Conservation (phyloP, 2,329 filamentous ascomycete species). For the Tolypocladium pustulatum region DNA sequence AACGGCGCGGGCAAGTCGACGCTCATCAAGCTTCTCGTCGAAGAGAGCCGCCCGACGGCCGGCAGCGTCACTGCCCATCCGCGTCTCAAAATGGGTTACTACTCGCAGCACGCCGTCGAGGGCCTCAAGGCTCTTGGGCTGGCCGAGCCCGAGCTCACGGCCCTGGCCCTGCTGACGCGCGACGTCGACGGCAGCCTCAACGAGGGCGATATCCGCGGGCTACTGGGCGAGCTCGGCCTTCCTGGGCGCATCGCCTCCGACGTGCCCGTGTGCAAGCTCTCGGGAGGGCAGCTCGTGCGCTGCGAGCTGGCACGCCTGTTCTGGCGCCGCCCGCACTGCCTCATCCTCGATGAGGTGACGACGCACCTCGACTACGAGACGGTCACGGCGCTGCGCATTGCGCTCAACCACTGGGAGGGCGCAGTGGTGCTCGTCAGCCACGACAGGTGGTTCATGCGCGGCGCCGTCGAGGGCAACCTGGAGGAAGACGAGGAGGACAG, state of each 20-base stretch:
- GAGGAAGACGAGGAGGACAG: slow-evolving; percentile 29
- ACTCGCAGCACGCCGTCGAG: slow-evolving; percentile 72
- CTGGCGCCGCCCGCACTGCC: slow-evolving; percentile 57
- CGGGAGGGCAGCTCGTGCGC: slow-evolving; percentile 66
- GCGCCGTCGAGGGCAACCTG: slow-evolving; percentile 42
- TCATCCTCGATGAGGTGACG: slow-evolving; percentile 72
- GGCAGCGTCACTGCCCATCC: slow-evolving; percentile 58
- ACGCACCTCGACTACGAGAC: slow-evolving; percentile 81
- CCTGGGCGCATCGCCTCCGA: slow-evolving; percentile 62
- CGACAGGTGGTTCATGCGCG: slow-evolving; percentile 71
- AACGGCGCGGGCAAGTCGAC: slow-evolving; percentile 81
- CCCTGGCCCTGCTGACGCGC: slow-evolving; percentile 50
- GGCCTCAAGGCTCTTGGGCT: slow-evolving; percentile 47
- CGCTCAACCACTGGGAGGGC: slow-evolving; percentile 58
- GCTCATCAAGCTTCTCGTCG: slow-evolving; percentile 60
- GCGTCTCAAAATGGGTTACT: slow-evolving; percentile 61
- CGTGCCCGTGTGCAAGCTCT: slow-evolving; percentile 61
- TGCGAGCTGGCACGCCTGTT: slow-evolving; percentile 58
- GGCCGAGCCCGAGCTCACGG: slow-evolving; percentile 44
- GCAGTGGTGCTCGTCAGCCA: slow-evolving; percentile 71
- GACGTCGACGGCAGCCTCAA: slow-evolving; percentile 40
- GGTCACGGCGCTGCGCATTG: slow-evolving; percentile 58
- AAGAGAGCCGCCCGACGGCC: slow-evolving; percentile 42
- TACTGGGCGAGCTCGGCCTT: slow-evolving; percentile 61
- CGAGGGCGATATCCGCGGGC: slow-evolving; percentile 57